Evolutionary conservation across 2,329 filamentous ascomycete genomes (phyloP).

Genomic region (Cytospora piceae): DNA sequence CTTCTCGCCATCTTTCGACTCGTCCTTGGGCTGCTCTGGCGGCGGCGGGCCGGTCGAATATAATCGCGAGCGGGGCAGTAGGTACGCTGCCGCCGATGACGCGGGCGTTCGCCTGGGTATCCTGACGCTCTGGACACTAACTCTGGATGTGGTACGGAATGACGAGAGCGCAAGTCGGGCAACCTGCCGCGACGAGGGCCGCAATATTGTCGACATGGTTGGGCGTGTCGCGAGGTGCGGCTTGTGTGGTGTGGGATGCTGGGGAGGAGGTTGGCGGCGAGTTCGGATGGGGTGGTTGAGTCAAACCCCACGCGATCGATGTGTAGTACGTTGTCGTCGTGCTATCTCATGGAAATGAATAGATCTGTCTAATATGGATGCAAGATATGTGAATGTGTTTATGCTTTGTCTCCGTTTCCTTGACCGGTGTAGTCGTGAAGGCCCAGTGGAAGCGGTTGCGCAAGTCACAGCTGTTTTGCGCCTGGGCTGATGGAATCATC

Average conservation of each 20-base stretch:
- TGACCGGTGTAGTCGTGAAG: neutral
- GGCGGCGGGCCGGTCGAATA: conserved; percentile 34
- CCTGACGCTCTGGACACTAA: conserved; percentile 31
- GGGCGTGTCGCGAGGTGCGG: neutral
- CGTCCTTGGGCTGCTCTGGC: conserved; percentile 22
- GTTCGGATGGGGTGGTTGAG: conserved; percentile 26
- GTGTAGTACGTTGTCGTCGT: conserved; percentile 27
- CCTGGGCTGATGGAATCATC: neutral
- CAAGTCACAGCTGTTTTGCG: neutral
- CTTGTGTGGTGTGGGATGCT: neutral
- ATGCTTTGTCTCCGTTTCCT: neutral
- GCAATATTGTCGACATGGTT: conserved; percentile 36
- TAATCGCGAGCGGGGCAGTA: conserved; percentile 32
- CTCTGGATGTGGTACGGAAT: conserved; percentile 34
- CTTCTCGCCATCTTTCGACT: conserved; percentile 13
- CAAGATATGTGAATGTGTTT: neutral
- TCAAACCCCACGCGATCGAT: conserved; percentile 21
- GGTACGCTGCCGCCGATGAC: conserved; percentile 29
- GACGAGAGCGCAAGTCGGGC: conserved; percentile 35
- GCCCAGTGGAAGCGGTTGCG: neutral
- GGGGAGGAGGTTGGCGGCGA: conserved; percentile 18
- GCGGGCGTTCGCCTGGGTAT: conserved; percentile 32
- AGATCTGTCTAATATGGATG: conserved; percentile 7
- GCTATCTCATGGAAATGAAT: conserved; percentile 25
- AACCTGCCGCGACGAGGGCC: conserved; percentile 38